Evolutionary conservation across 208 protist species (phyloP).

Genomic region (Leishmania major): DNA sequence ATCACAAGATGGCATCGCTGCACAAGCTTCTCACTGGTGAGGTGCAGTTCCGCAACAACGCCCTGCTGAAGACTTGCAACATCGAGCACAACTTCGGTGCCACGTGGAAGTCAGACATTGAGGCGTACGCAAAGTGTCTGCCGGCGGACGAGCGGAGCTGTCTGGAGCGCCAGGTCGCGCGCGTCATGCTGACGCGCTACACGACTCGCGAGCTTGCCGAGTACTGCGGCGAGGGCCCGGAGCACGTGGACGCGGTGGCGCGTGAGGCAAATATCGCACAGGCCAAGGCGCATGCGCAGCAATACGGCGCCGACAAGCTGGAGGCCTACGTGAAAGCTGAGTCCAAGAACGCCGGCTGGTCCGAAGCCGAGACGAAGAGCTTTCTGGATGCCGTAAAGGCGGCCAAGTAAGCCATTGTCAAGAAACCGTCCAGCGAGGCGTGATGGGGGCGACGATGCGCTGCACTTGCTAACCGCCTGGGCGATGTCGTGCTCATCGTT

Average conservation of each 20-base stretch:
- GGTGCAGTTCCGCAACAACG: conserved; percentile 84
- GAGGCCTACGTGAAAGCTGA: conserved; percentile 73
- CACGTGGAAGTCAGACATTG: conserved; percentile 72
- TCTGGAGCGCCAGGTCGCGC: conserved; percentile 79
- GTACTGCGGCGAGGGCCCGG: conserved; percentile 77
- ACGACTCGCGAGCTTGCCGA: conserved; percentile 86
- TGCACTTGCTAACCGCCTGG: not conserved
- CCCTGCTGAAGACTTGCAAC: conserved; percentile 85
- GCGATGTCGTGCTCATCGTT: not conserved
- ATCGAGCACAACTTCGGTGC: conserved; percentile 89
- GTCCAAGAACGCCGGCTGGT: conserved; percentile 89
- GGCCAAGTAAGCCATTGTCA: conserved; percentile 45
- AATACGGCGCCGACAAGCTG: conserved; percentile 77
- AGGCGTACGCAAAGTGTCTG: conserved; percentile 73
- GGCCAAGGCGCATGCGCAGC: conserved; percentile 65
- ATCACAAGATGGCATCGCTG: conserved; percentile 76
- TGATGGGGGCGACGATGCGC: not conserved
- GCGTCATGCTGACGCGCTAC: conserved; percentile 84
- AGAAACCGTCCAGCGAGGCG: not conserved
- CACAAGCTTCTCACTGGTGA: conserved; percentile 90
- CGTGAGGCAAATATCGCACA: conserved; percentile 76
- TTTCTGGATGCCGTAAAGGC: conserved; percentile 86
- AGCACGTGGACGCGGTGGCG: conserved; percentile 69
- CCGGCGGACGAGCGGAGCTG: conserved; percentile 70
- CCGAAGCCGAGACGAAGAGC: conserved; percentile 69